Base-by-base conservation (phyloP, 129 eudicot genomes). In the Ambrosia trifida region DNA sequence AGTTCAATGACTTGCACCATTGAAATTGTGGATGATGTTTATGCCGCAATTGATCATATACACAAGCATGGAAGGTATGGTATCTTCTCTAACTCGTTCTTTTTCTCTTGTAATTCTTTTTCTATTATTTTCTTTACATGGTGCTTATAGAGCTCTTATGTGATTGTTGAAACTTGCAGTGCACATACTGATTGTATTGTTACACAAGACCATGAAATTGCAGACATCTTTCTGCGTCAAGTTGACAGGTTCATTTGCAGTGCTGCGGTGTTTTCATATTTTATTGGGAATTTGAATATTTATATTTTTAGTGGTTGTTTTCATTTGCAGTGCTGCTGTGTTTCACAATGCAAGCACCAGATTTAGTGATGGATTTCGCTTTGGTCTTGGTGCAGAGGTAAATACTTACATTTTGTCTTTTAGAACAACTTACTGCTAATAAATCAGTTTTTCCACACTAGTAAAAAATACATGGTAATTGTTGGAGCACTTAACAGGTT, bases 361-460 rank as follows among this genome's bases (percentile, higher is more conserved):
- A 75, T 94, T 94, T 73, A 81, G 96, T 68, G 99, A 94, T 64
- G 99, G 99, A 35, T 89, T 83, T 79, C 97, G 97, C 43, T 94
- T 94, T 85, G 99, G 97, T 51, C 85, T 94, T 40, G 99, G 99
- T 4, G 99, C 99, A 24, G 99, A 94, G 99, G 99, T 87, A 81
- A 31, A 1, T 57, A 45, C 47, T 50, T 61, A 17, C 24, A 2
- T 51, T 64, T 70, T 7, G 66, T 58, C 44, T 64, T 38, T 53
- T 69, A 20, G 66, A 56, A 54, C 32, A 40, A 45, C 32, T 13
- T 17, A 12, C 58, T 16, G 12, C 30, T 43, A 18, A 40, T 64
- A n/a, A 46, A 17, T 10, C 2, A 11, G 28, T 33, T 16, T 6
- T 66, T 66, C 18, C 40, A 65, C 56, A 59, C 20, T 35, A 61